Evolutionary conservation across 1,139 yeast genomes (phyloP).

Genomic region (Taphrina flavorubra): DNA sequence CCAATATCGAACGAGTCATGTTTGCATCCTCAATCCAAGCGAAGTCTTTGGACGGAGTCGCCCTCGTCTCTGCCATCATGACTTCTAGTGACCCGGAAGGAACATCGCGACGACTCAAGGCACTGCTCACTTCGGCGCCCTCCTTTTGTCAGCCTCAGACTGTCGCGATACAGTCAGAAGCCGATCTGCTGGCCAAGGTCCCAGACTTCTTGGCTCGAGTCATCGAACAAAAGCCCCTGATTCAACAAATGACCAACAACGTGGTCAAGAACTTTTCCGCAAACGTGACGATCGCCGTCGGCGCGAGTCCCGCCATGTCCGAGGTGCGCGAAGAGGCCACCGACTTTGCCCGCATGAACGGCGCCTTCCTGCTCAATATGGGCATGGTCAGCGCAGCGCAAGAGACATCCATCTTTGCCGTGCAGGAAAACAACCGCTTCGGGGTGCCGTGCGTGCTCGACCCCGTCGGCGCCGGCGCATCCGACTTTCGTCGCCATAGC

Average conservation of each 20-base stretch:
- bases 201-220: neutral
- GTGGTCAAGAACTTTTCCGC: conserved; percentile 93
- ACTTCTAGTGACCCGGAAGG: conserved; percentile 64
- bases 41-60: conserved; percentile 72
- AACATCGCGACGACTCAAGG: conserved; percentile 57
- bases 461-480: conserved; percentile 93
- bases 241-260: conserved; percentile 86
- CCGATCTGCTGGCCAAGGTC: conserved; percentile 6
- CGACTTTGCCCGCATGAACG: conserved; percentile 63
- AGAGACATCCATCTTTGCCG: conserved; percentile 61
- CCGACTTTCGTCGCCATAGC: conserved; percentile 61
- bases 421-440: conserved; percentile 62
- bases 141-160: conserved; percentile 43
- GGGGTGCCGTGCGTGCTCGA: conserved; percentile 76
- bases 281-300: conserved; percentile 81
- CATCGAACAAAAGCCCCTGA: conserved; percentile 59
- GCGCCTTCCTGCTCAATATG: conserved; percentile 70
- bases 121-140: conserved; percentile 46
- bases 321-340: conserved; percentile 70
- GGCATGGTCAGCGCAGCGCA: conserved; percentile 61
- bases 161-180: neutral
- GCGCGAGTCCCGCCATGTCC: conserved; percentile 93
- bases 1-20: conserved; percentile 65
- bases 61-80: conserved; percentile 87
- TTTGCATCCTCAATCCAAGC: conserved; percentile 59